Conservation (phyloP, 768 basidiomycete genomes). For the Gelatoporia subvermispora region DNA sequence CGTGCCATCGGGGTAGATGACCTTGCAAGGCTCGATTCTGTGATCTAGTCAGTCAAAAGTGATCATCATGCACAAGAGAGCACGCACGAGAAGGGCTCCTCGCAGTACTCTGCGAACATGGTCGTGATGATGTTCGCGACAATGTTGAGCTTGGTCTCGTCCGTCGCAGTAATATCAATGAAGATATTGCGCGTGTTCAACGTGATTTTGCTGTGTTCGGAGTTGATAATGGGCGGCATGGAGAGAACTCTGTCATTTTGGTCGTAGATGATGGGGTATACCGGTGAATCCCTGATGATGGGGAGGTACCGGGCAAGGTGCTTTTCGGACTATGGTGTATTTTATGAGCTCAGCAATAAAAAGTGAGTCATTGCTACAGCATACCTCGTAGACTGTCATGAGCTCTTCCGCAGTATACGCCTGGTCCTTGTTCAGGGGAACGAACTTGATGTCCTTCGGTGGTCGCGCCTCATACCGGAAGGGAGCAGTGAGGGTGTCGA, state of each 20-base stretch:
- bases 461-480: conserved; percentile 82
- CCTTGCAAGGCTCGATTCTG: conserved; percentile 91
- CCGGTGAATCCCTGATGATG: conserved; percentile 91
- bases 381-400: conserved; percentile 91
- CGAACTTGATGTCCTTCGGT: conserved; percentile 89
- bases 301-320: conserved; percentile 85
- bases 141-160: conserved; percentile 92
- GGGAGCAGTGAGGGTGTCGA: conserved; percentile 82
- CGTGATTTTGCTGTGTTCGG: conserved; percentile 95
- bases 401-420: conserved; percentile 84
- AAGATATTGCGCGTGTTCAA: conserved; percentile 91
- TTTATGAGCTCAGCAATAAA: neutral
- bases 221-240: conserved; percentile 98
- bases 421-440: conserved; percentile 75
- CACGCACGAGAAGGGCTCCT: conserved; percentile 84
- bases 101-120: conserved; percentile 99
- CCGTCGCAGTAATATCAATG: conserved; percentile 95
- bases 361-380: conserved; percentile 11
- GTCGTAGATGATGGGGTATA: conserved; percentile 98
- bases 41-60: neutral
- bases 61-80: neutral
- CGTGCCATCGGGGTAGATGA: conserved; percentile 75
- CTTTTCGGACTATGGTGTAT: conserved; percentile 68
- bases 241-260: conserved; percentile 80
- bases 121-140: conserved; percentile 91